Evolutionary conservation across 306 rosid genomes (phyloP).

Genomic region (Prunus dulcis): DNA sequence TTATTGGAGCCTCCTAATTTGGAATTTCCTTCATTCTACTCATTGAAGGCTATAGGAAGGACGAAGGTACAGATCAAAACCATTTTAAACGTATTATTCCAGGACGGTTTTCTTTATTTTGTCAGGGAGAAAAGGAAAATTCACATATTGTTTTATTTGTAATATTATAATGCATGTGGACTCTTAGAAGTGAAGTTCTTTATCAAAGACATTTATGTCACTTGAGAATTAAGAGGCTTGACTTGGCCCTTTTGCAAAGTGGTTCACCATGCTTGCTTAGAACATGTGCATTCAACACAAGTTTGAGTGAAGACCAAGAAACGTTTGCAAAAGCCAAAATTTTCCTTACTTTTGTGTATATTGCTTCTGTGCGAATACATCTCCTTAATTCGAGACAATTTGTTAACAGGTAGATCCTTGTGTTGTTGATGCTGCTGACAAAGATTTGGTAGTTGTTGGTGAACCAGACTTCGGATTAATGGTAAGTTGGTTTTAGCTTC

Average conservation of each 20-base stretch:
- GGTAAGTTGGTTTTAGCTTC: constrained; percentile 46
- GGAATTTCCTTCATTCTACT: constrained; percentile 65
- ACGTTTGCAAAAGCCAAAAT: neutral
- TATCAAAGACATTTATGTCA: constrained; percentile 6
- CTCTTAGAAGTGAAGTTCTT: neutral
- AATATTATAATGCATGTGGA: neutral
- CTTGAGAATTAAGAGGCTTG: constrained; percentile 9
- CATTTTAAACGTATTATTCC: constrained; percentile 3
- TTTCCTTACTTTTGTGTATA: neutral
- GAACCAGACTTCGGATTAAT: constrained; percentile 36
- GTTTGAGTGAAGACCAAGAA: constrained; percentile 1
- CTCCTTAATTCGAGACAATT: constrained; percentile 21
- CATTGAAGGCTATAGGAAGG: constrained; percentile 64
- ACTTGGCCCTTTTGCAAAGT: neutral
- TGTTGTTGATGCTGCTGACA: constrained; percentile 42
- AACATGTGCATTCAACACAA: constrained; percentile 10
- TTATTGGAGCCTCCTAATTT: constrained; percentile 64
- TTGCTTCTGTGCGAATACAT: neutral
- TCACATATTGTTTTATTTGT: neutral
- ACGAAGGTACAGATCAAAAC: constrained; percentile 48
- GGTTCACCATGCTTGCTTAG: constrained; percentile 15
- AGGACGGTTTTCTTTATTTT: constrained; percentile 5
- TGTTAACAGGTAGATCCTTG: constrained; percentile 57
- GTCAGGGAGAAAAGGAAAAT: constrained; percentile 9
- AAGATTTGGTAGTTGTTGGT: constrained; percentile 34